Base-by-base conservation (phyloP, 139 green algal species). In the Tetratostichococcus sp. region DNA sequence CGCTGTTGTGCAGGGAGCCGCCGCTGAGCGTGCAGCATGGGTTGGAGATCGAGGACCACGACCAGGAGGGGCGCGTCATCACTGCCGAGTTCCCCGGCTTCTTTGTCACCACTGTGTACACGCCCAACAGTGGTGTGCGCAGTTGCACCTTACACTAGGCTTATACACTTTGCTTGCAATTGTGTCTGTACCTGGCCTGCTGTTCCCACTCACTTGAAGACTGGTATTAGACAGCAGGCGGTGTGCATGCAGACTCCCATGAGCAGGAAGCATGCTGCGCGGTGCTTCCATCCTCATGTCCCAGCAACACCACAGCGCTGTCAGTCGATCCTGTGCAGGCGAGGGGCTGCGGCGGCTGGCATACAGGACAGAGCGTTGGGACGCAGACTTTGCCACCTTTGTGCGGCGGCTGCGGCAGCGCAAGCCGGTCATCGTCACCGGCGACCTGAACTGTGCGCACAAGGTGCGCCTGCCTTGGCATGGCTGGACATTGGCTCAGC, bases 361-460 rank as follows among this genome's bases (percentile, higher is more conserved):
- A 28, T 94, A 93, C 80, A 76, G 89, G 0, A 32, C 83, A 3
- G 23, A 71, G 35, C 74, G 85, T 21, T 91, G 86, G 82, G 84
- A 86, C 65, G 35, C 69, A 62, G 67, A 35, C 19, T 74, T 92
- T 14, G 74, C 78, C 2, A 75, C 70, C 11, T 86, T 35, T 70
- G 65, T 92, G 11, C 80, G 83, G 39, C 59, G 67, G 32, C 67
- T 83, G 30, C 67, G 77, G 43, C 43, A 75, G 65, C 72, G 73
- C 26, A 95, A 94, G 80, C 88, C 88, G 23, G 88, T 94, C 32
- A 71, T 95, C 1, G 26, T 94, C 33, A 71, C 71, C 66, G 26
- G 69, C 69, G 84, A 88, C 76, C 35, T 88, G 57, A 88, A 88
- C 50, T 81, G 77, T 32, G 78, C 81, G 19, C 69, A 81, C 67